Evolutionary conservation across 345 rosid species (phyloP).

Genomic region (Iberis pinnata): DNA sequence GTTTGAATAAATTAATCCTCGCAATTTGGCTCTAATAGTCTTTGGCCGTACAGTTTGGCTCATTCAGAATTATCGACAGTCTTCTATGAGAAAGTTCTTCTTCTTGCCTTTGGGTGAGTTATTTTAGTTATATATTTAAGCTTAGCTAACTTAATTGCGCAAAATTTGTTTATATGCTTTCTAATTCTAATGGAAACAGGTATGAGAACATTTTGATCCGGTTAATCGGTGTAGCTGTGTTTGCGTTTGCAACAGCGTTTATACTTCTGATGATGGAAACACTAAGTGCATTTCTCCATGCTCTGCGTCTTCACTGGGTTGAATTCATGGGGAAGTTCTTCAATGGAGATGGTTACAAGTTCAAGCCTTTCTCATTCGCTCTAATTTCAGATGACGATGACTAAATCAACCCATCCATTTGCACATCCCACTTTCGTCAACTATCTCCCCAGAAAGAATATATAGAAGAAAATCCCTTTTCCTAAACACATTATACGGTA

Average conservation of each 20-base stretch:
- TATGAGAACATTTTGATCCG: slow-evolving; percentile 67
- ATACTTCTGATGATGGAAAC: slow-evolving; percentile 96
- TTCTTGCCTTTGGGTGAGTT: slow-evolving; percentile 95
- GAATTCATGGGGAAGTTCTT: slow-evolving; percentile 89
- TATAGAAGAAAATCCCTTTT: slow-evolving; percentile 15
- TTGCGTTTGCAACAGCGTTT: slow-evolving; percentile 92
- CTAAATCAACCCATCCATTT: slow-evolving; percentile 4
- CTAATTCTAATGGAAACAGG: slow-evolving; percentile 34
- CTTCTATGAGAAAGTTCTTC: slow-evolving; percentile 90
- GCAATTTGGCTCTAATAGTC: no score
- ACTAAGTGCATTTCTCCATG: slow-evolving; percentile 91
- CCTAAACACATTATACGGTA: slow-evolving; percentile 25
- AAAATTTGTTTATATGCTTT: not conserved
- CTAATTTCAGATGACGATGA: slow-evolving; percentile 52
- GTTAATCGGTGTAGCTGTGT: slow-evolving; percentile 69
- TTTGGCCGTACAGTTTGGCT: slow-evolving; percentile 63
- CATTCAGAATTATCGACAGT: slow-evolving; percentile 94
- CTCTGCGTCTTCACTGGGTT: slow-evolving; percentile 98
- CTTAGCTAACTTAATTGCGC: no score
- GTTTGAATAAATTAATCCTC: no score
- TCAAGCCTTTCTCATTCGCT: slow-evolving; percentile 80
- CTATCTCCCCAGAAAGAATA: slow-evolving; percentile 6
- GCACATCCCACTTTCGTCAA: slow-evolving; percentile 17
- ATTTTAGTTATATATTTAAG: not conserved
- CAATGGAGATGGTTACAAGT: slow-evolving; percentile 92